phyloP scores from a whole-genome alignment of 2,329 filamentous ascomycete species.

The Ploettnerulaceae sp. region DNA sequence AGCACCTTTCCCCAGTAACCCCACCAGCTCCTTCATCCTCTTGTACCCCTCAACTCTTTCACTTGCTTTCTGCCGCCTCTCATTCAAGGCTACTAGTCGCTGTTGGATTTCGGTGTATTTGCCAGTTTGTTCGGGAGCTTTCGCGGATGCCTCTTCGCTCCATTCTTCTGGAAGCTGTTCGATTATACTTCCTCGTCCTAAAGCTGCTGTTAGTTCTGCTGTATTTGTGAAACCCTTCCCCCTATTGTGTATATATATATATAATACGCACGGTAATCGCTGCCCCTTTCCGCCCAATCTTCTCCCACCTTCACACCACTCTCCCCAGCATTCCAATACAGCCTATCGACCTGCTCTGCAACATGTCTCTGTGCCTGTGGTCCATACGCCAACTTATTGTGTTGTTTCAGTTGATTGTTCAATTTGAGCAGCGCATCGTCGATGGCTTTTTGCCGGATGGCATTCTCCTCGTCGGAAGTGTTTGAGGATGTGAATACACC shows the following conservation, averaged over 20 bases:
- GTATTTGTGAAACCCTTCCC: background rate
- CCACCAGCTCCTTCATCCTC: conserved; percentile 46
- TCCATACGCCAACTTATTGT: conserved; percentile 61
- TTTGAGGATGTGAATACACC: conserved; percentile 41
- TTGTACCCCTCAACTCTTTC: conserved; percentile 45
- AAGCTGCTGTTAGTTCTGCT: background rate
- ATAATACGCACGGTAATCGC: conserved; percentile 31
- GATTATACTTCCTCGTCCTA: conserved; percentile 20
- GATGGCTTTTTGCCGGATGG: conserved; percentile 43
- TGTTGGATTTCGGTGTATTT: conserved; percentile 48
- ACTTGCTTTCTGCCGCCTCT: conserved; percentile 37
- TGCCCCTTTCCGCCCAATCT: conserved; percentile 38
- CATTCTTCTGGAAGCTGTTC: conserved; percentile 29
- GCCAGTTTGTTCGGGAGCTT: conserved; percentile 39
- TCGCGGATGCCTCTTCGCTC: conserved; percentile 35
- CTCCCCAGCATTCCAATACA: conserved; percentile 52
- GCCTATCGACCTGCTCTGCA: conserved; percentile 64
- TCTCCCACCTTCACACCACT: conserved; percentile 34
- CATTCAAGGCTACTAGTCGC: conserved; percentile 46
- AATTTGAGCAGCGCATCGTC: conserved; percentile 54
- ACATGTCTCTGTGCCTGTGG: conserved; percentile 66
- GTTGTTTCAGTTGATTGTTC: conserved; percentile 59
- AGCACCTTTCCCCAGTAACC: conserved; percentile 43
- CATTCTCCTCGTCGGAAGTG: conserved; percentile 40
- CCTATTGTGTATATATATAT: background rate